These are phyloP conservation scores for Naganishia albida DNA, from an alignment of 1,284 basidiomycete genomes.

Conservation along the genomic window DNA sequence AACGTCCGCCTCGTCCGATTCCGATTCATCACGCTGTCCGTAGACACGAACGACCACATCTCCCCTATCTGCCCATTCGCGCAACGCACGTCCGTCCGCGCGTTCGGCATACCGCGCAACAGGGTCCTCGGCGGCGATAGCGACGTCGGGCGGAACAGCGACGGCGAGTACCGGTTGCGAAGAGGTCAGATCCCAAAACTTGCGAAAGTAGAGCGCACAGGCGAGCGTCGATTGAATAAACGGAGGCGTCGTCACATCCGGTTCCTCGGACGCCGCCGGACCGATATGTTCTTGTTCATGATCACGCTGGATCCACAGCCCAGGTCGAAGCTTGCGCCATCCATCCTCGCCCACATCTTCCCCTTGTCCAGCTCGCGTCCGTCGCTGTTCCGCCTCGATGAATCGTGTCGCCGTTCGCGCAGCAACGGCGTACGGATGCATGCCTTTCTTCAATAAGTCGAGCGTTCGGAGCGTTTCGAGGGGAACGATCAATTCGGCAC, in stretches of 20 bases:
- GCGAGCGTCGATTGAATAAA: constrained; percentile 26
- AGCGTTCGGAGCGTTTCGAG: constrained; percentile 88
- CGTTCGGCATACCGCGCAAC: constrained; percentile 24
- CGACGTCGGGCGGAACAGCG: constrained; percentile 10
- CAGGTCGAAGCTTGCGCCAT: constrained; percentile 25
- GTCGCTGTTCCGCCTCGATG: constrained; percentile 50
- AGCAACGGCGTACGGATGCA: constrained; percentile 70
- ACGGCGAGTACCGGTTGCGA: constrained; percentile 15
- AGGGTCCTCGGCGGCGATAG: neutral
- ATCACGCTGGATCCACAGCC: constrained; percentile 32
- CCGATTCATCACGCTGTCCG: neutral
- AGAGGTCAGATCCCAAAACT: constrained; percentile 29
- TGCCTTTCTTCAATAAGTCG: constrained; percentile 90
- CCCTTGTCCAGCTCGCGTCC: constrained; percentile 23
- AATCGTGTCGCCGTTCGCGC: constrained; percentile 58
- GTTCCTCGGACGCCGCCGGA: neutral
- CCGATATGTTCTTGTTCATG: constrained; percentile 9
- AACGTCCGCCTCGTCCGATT: constrained; percentile 1
- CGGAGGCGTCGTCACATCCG: neutral
- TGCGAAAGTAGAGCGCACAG: constrained; percentile 30
- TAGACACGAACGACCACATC: constrained; percentile 20
- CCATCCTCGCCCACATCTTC: constrained; percentile 13
- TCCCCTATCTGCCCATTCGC: constrained; percentile 30
- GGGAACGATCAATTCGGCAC: constrained; percentile 70
- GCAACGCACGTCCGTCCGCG: constrained; percentile 25